A percentile compares a stretch with the other conserved stretches of the same genome.
Conservation (phyloP, 208 protist species). For the Leishmania braziliensis region DNA sequence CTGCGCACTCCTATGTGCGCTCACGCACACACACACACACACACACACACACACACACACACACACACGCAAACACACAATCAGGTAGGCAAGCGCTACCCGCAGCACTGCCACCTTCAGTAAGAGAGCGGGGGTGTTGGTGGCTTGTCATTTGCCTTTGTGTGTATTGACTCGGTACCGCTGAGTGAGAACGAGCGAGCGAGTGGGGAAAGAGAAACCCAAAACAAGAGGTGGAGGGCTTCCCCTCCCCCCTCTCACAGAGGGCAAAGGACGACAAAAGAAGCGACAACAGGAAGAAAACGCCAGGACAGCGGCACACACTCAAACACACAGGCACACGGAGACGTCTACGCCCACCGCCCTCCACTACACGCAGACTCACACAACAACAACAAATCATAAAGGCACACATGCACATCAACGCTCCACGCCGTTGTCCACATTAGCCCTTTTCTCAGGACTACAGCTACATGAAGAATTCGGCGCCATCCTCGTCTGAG, state of each 20-base stretch:
- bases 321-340: background rate
- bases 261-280: background rate
- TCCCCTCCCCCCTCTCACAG: background rate
- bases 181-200: too few relatives aligned
- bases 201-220: too few relatives aligned
- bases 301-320: background rate
- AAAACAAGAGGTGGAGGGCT: too few relatives aligned
- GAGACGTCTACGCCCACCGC: too few relatives aligned
- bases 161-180: too few relatives aligned
- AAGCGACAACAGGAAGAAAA: background rate
- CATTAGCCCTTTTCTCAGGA: background rate
- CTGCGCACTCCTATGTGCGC: background rate
- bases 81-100: background rate
- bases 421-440: background rate
- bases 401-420: background rate
- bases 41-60: background rate
- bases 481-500: constrained; percentile 44
- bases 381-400: background rate
- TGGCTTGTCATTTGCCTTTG: too few relatives aligned
- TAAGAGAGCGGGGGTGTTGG: background rate
- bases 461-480: constrained; percentile 40
- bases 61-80: background rate
- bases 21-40: background rate
- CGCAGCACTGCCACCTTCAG: background rate
- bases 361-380: too few relatives aligned